A percentile compares a stretch with the other conserved stretches of the same genome.
These are phyloP conservation scores for Aristolochia fimbriata DNA, from an alignment of 164 flowering plant species.

Conservation along the genomic window DNA sequence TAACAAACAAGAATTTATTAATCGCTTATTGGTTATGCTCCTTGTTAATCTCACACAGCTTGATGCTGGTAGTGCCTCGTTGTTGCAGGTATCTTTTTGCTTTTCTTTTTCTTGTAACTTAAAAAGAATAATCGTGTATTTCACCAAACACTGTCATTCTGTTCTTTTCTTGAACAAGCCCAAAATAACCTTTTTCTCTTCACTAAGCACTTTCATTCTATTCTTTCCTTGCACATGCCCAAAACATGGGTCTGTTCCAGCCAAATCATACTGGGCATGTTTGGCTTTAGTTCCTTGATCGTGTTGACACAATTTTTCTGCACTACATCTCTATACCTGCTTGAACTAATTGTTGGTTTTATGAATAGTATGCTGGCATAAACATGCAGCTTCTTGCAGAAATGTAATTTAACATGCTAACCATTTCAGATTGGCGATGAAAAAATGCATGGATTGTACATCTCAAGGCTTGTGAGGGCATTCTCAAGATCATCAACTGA, in stretches of 20 bases:
- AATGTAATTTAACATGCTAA: not conserved
- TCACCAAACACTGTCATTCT: not conserved
- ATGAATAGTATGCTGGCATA: not conserved
- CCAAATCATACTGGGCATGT: too few relatives aligned
- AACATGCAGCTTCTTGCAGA: not conserved
- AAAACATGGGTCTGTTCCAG: too few relatives aligned
- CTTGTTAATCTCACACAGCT: slow-evolving; percentile 78
- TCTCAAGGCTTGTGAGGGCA: slow-evolving; percentile 92
- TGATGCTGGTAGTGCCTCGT: slow-evolving; percentile 65
- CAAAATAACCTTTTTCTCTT: too few relatives aligned
- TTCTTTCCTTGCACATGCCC: not conserved
- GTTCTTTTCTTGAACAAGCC: not conserved
- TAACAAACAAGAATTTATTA: slow-evolving; percentile 48
- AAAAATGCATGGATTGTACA: slow-evolving; percentile 72
- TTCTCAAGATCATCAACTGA: slow-evolving; percentile 70
- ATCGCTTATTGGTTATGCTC: slow-evolving; percentile 65
- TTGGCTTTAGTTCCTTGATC: too few relatives aligned
- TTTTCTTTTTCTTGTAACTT: not conserved
- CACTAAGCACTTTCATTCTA: not conserved
- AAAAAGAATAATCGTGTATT: too few relatives aligned
- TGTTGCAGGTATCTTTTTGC: slow-evolving; percentile 66
- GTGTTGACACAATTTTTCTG: too few relatives aligned
- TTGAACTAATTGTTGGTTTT: too few relatives aligned
- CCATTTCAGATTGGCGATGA: slow-evolving; percentile 59
- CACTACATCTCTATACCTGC: too few relatives aligned